phyloP scores from a whole-genome alignment of 805 yeast species.

The Ogataea neopini region DNA sequence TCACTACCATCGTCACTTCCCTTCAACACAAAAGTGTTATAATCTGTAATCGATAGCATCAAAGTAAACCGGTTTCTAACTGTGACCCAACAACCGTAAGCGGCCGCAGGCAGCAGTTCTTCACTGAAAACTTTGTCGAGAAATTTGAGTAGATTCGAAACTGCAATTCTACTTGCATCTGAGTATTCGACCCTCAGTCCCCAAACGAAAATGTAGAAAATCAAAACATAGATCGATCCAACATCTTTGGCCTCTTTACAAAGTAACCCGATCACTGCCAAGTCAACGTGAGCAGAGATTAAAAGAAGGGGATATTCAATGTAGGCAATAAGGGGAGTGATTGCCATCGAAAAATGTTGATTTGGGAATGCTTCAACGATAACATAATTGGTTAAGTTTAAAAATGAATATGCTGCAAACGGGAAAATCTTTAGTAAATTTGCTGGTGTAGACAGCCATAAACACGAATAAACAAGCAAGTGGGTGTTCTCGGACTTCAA shows the following conservation, averaged over 20 bases:
- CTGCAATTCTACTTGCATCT: conserved; percentile 35
- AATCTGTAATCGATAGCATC: conserved; percentile 25
- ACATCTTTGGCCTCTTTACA: conserved; percentile 29
- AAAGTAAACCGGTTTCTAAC: conserved; percentile 20
- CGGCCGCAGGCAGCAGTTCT: conserved; percentile 15
- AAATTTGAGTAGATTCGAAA: conserved; percentile 25
- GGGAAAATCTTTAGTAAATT: conserved; percentile 40
- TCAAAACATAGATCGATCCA: conserved; percentile 33
- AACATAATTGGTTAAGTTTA: conserved; percentile 38
- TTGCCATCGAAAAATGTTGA: conserved; percentile 34
- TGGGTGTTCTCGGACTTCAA: conserved; percentile 45
- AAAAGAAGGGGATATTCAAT: conserved; percentile 40
- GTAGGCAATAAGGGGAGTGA: conserved; percentile 39
- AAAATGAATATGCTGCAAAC: conserved; percentile 42
- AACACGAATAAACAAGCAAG: conserved; percentile 37
- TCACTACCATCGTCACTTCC: conserved; percentile 7
- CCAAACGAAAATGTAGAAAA: conserved; percentile 40
- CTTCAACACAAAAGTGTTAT: conserved; percentile 6
- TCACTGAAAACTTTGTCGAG: conserved; percentile 26
- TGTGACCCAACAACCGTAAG: conserved; percentile 19
- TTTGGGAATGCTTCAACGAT: conserved; percentile 37
- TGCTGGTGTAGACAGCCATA: conserved; percentile 39
- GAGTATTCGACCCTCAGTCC: conserved; percentile 40
- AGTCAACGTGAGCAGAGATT: conserved; percentile 41
- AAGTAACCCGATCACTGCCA: conserved; percentile 35